A percentile compares a stretch with the other conserved stretches of the same genome.
Conservation (phyloP, 257 asterid genomes). For the Echites panduratus region DNA sequence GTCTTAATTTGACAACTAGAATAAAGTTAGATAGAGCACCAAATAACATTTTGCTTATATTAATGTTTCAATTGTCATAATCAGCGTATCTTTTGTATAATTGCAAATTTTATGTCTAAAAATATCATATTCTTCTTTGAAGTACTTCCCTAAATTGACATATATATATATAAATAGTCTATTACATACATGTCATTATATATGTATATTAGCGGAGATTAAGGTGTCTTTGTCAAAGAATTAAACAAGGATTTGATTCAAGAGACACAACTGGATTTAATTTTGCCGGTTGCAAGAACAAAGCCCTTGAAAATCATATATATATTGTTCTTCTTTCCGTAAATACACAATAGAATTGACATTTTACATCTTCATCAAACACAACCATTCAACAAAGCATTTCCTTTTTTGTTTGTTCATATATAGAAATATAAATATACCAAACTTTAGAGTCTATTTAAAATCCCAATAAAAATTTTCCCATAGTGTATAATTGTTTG, state of each 20-base stretch:
- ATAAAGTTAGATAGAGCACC: too few species aligned
- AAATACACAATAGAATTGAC: background rate
- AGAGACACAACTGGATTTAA: background rate
- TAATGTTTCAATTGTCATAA: background rate
- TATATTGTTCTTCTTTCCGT: background rate
- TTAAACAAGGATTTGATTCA: background rate
- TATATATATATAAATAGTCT: too few species aligned
- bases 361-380: background rate
- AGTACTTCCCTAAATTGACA: background rate
- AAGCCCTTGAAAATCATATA: too few species aligned
- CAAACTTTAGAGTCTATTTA: background rate
- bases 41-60: too few species aligned
- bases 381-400: too few species aligned
- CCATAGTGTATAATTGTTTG: too few species aligned
- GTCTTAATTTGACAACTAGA: too few species aligned
- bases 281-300: too few species aligned
- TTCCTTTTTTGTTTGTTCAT: too few species aligned
- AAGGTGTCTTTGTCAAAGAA: conserved; percentile 5
- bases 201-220: background rate
- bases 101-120: too few species aligned
- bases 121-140: background rate
- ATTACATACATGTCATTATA: background rate
- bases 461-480: background rate
- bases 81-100: background rate
- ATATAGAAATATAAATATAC: too few species aligned